Percentiles rank a stretch among this genome's conserved stretches.
Conservation (phyloP, 768 basidiomycete genomes). For the Leccinum imitatum region DNA sequence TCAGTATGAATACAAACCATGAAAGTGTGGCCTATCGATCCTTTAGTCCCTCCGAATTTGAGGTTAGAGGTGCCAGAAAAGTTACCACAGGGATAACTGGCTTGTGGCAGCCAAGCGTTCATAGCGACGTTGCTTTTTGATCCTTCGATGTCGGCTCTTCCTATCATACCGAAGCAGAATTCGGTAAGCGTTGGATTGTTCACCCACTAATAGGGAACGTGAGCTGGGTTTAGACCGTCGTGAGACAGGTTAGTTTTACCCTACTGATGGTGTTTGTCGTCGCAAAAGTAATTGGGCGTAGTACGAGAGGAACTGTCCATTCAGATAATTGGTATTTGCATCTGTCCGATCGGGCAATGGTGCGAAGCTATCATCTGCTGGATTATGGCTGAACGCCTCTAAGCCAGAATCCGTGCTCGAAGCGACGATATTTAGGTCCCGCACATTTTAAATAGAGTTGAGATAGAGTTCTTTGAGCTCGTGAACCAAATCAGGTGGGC, state of each 20-base stretch:
- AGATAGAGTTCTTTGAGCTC: conserved; percentile 56
- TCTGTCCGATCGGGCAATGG: conserved; percentile 78
- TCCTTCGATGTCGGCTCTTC: conserved; percentile 82
- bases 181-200: conserved; percentile 81
- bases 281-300: conserved; percentile 78
- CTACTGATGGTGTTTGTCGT: conserved; percentile 72
- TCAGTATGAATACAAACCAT: conserved; percentile 80
- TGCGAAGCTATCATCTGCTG: conserved; percentile 79
- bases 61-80: conserved; percentile 82
- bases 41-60: conserved; percentile 78
- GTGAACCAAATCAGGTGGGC: conserved; percentile 63
- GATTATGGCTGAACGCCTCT: conserved; percentile 86
- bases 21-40: conserved; percentile 84
- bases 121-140: conserved; percentile 83
- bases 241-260: conserved; percentile 87
- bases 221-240: conserved; percentile 82
- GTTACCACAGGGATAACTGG: conserved; percentile 78
- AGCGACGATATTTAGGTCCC: conserved; percentile 70
- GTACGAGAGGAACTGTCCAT: conserved; percentile 83
- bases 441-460: conserved; percentile 29
- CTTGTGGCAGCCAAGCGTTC: conserved; percentile 82
- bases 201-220: conserved; percentile 79
- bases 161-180: conserved; percentile 81
- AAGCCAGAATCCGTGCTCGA: conserved; percentile 81
- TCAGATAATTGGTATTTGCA: conserved; percentile 82